These are phyloP conservation scores for Lichtheimia hyalospora DNA, from an alignment of 371 early-diverging fungal species.

Conservation along the genomic window DNA sequence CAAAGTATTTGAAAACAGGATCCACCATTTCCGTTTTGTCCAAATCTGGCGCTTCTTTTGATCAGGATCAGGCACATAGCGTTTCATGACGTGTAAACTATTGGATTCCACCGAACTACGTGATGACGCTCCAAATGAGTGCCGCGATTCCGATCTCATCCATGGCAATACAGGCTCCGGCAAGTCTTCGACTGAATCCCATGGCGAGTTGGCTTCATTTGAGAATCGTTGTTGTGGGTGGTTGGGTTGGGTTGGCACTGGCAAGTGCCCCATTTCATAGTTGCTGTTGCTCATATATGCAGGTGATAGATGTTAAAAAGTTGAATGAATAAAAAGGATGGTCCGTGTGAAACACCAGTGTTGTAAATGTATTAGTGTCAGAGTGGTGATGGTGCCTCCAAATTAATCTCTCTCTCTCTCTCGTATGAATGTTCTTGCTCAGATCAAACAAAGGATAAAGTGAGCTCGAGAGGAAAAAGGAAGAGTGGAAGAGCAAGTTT, in stretches of 20 bases:
- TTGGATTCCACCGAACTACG: slow-evolving; percentile 6
- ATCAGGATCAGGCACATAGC: slow-evolving; percentile 27
- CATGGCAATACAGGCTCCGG: slow-evolving; percentile 43
- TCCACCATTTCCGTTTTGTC: slow-evolving; percentile 54
- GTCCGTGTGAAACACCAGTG: too few species aligned
- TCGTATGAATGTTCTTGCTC: too few species aligned
- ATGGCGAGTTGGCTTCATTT: slow-evolving; percentile 15
- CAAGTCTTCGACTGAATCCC: slow-evolving; percentile 21
- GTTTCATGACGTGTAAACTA: slow-evolving; percentile 36
- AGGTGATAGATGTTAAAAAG: background rate
- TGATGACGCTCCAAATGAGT: slow-evolving; percentile 20
- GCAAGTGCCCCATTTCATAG: slow-evolving; percentile 14
- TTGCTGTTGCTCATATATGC: background rate
- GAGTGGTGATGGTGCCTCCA: too few species aligned
- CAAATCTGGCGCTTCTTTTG: slow-evolving; percentile 44
- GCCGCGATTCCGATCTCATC: slow-evolving; percentile 32
- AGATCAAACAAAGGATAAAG: too few species aligned
- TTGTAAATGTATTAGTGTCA: too few species aligned
- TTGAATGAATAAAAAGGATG: background rate
- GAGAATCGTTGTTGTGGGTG: slow-evolving; percentile 5
- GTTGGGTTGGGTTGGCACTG: slow-evolving; percentile 10
- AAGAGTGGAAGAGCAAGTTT: too few species aligned
- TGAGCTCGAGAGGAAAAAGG: too few species aligned
- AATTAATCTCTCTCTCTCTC: too few species aligned
- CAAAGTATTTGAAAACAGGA: slow-evolving; percentile 52